These are phyloP conservation scores for Scalesia atractyloides DNA, from an alignment of 129 eudicot genomes.

Conservation along the genomic window DNA sequence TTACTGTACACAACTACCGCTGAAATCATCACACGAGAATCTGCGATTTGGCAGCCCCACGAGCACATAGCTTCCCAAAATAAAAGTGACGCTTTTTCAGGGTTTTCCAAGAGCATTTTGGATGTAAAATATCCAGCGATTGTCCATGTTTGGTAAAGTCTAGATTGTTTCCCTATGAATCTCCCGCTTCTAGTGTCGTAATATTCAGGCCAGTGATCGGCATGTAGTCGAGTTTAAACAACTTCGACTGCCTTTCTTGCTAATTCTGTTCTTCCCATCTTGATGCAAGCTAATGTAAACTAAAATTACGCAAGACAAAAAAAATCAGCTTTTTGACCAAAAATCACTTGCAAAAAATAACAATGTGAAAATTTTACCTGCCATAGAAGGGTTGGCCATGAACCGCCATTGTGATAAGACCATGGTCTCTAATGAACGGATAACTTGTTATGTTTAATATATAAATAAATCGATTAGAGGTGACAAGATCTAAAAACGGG, in stretches of 20 bases:
- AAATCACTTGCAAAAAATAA: not conserved
- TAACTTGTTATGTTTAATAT: constrained; percentile 6
- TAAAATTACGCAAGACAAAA: constrained; percentile 15
- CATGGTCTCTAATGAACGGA: constrained; percentile 67
- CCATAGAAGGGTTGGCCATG: constrained; percentile 98
- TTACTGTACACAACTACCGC: constrained; percentile 36
- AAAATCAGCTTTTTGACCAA: not conserved
- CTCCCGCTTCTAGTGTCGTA: constrained; percentile 84
- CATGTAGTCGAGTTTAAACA: constrained; percentile 64
- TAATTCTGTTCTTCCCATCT: constrained; percentile 84
- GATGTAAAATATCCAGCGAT: constrained; percentile 88
- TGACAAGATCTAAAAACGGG: not conserved
- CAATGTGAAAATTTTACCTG: constrained; percentile 59
- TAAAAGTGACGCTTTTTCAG: constrained; percentile 68
- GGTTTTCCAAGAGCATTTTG: constrained; percentile 83
- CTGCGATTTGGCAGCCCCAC: constrained; percentile 85
- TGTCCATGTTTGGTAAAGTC: constrained; percentile 98
- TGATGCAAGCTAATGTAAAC: constrained; percentile 97
- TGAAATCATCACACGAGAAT: constrained; percentile 59
- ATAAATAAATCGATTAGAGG: not conserved
- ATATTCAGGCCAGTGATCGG: constrained; percentile 92
- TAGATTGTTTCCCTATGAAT: constrained; percentile 88
- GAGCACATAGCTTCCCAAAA: constrained; percentile 85
- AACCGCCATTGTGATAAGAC: constrained; percentile 99
- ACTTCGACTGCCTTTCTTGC: constrained; percentile 74